Base-by-base conservation (phyloP, 768 basidiomycete genomes). In the Trametes sanguinea region DNA sequence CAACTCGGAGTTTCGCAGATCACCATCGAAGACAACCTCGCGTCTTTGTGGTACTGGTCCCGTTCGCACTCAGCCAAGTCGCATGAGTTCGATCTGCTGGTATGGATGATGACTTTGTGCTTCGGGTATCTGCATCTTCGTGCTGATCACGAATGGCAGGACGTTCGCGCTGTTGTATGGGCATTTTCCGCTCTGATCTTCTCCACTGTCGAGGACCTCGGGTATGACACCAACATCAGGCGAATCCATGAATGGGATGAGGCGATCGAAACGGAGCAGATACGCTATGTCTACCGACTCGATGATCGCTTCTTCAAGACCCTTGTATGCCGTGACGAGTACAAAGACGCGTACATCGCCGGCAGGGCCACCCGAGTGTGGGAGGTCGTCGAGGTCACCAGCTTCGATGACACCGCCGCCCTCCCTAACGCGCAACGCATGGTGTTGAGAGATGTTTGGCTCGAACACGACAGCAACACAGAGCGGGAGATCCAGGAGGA, bases 1-100 rank as follows among this genome's bases (percentile, higher is more conserved):
- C 39, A 13, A 52, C 51, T 17, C 14, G 35, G 2, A 22, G 10
- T 22, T 7, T 37, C 37, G 51, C 16, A 56, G 54, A 37, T 56
- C 4, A 56, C 54, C 54, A 56, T 56, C 3, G 54, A 47, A 47
- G 54, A 56, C 54, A 46, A 47, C 33, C 44, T 37, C 17, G 44
- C 37, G 16, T 17, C 16, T 37, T 46, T 56, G 44, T 56, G 54
- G 54, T 47, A 56, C n/a, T 56, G 33, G 6, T 56, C 54, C 35
- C 45, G 44, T 46, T 56, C 54, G 17, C 54, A 56, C 54, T 56
- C 54, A 8, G 54, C 54, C 44, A 56, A 56, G 22, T 56, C 45
- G 10, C 10, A 47, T 5, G 44, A 35, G 9, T 37, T 56, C 30
- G 54, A 56, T 47, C 14, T 56, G 44, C 54, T 56, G 37, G 54